phyloP scores from a whole-genome alignment of 108 stramenopile genomes.

The Nitzschia sp. region DNA sequence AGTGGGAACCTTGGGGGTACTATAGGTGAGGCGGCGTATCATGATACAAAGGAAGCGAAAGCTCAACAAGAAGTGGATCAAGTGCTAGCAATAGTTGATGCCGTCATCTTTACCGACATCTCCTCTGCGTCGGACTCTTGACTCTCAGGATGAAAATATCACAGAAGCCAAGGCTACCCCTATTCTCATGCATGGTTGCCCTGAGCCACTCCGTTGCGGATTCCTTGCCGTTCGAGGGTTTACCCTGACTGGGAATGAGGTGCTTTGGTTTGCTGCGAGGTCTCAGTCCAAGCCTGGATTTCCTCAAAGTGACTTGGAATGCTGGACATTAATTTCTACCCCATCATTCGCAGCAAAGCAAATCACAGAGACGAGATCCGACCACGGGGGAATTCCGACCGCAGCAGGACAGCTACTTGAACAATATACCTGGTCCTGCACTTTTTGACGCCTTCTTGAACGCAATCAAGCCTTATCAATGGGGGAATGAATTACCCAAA shows the following conservation, averaged over 20 bases:
- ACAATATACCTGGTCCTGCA: conserved; percentile 49
- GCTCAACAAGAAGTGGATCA: not conserved
- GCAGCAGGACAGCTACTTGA: conserved; percentile 52
- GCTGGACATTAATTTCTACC: conserved; percentile 67
- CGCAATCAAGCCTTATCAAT: conserved; percentile 11
- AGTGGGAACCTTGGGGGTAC: conserved; percentile 50
- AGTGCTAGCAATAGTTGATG: conserved; percentile 41
- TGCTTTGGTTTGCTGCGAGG: conserved; percentile 62
- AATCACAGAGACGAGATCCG: conserved; percentile 58
- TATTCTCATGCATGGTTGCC: conserved; percentile 67
- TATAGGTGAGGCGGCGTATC: conserved; percentile 54
- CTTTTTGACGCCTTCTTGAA: conserved; percentile 41
- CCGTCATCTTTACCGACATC: conserved; percentile 64
- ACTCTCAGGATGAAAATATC: conserved; percentile 32
- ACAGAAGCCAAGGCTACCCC: conserved; percentile 45
- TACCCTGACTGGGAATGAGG: conserved; percentile 4
- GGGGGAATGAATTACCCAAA: conserved; percentile 22
- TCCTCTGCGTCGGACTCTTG: conserved; percentile 47
- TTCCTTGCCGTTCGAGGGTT: conserved; percentile 24
- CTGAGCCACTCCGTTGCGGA: not conserved
- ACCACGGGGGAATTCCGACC: conserved; percentile 61
- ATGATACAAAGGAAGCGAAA: conserved; percentile 57
- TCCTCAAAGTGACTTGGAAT: conserved; percentile 24
- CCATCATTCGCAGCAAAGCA: conserved; percentile 53
- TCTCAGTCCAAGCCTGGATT: conserved; percentile 55